Base-by-base conservation (phyloP, 129 eudicot genomes). In the Cynara cardunculus region DNA sequence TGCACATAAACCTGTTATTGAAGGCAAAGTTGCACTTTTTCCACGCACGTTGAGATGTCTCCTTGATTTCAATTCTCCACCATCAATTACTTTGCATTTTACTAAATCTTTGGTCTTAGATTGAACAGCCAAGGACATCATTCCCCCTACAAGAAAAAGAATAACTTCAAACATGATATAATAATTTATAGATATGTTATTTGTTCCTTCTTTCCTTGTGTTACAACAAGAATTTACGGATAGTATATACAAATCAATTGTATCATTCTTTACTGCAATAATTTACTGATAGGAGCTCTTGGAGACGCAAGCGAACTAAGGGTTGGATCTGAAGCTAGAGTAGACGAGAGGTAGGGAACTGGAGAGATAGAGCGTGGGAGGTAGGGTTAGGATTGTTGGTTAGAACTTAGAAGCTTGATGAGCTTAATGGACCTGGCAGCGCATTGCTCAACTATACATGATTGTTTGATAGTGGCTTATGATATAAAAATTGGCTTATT, bases 11-110 rank as follows among this genome's bases (percentile, higher is more conserved):
- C 98, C 97, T 85, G 97, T 95, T 83, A 92, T 95, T 76, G 99
- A 95, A 73, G 99, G 99, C 71, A 95, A 87, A 83, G 89, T 95
- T 67, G 99, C 99, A 87, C 99, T 95, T 87, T 92, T 92, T 64
- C 99, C 99, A 10, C 97, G 94, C 71, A 92, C 99, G 69, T 95
- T 95, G 62, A 95, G 82, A 84, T 95, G 99, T 46, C 97, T 85
- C 80, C 99, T 92, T 73, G 99, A 95, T 77, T 95, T 95, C 68
- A 95, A 70, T 79, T 95, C 99, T 75, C 99, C 99, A 22, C 99
- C 99, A 73, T 95, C 99, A 82, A 95, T 68, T n/a, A 95, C 97
- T 77, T 85, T 74, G 81, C 99, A 95, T 71, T 89, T 90, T 1
- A 95, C 99, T 62, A 84, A 22, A 84, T 95, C 97, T 68, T 79